These are phyloP conservation scores for Phialophora verrucosa DNA, from an alignment of 2,329 filamentous ascomycete genomes.

Conservation along the genomic window DNA sequence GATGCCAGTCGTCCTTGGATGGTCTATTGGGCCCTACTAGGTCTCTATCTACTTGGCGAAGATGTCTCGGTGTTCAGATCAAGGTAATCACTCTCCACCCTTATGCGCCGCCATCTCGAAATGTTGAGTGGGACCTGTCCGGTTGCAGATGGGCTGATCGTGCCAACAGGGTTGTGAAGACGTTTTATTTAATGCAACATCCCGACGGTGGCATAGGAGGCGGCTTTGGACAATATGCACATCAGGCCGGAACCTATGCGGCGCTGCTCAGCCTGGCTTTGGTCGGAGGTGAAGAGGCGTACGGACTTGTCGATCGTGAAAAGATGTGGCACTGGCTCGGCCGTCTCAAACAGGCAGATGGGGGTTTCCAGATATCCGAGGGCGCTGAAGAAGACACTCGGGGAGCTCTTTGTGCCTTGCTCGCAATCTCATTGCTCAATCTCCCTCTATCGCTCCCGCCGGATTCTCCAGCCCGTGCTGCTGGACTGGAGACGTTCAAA, in stretches of 20 bases:
- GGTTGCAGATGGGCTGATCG: constrained; percentile 6
- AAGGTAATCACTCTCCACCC: constrained; percentile 47
- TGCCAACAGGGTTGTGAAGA: constrained; percentile 65
- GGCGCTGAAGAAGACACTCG: constrained; percentile 92
- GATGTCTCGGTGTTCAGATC: constrained; percentile 71
- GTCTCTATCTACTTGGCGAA: constrained; percentile 75
- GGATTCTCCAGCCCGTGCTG: constrained; percentile 69
- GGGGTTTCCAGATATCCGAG: constrained; percentile 85
- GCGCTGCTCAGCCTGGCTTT: constrained; percentile 77
- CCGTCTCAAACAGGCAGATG: constrained; percentile 80
- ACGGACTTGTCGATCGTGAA: constrained; percentile 77
- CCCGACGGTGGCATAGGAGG: constrained; percentile 84
- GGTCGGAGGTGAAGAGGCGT: constrained; percentile 75
- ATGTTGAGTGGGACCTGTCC: neutral
- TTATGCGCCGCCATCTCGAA: neutral
- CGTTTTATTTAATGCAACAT: constrained; percentile 83
- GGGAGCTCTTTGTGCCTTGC: constrained; percentile 89
- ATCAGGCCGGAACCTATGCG: constrained; percentile 89
- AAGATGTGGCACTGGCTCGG: constrained; percentile 92
- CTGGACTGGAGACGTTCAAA: constrained; percentile 69
- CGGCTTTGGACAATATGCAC: constrained; percentile 87
- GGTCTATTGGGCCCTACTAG: constrained; percentile 87
- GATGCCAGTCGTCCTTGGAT: constrained; percentile 94
- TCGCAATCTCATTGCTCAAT: constrained; percentile 80
- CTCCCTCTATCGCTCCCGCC: constrained; percentile 78